Evolutionary conservation across 306 rosid genomes (phyloP).

Genomic region (Malus asiatica): DNA sequence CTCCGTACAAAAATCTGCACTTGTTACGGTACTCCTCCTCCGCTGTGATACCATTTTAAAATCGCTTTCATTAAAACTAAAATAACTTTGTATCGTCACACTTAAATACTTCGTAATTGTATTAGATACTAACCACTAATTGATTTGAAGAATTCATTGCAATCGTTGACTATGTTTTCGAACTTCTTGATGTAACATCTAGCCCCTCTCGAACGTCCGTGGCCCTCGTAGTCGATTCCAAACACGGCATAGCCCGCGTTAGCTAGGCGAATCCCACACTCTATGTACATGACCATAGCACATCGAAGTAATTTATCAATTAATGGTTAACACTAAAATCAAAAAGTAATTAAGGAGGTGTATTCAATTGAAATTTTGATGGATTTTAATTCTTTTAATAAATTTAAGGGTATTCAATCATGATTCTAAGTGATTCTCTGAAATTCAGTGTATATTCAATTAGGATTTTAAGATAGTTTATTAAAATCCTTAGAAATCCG

Average conservation of each 20-base stretch:
- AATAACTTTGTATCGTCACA: background rate
- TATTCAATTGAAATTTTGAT: too few species aligned
- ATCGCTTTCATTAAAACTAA: background rate
- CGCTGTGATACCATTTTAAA: constrained; percentile 20
- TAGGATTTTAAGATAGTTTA: too few species aligned
- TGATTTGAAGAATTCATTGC: constrained; percentile 49
- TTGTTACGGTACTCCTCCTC: constrained; percentile 43
- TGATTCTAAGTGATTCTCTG: too few species aligned
- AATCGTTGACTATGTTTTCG: constrained; percentile 55
- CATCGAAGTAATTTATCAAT: background rate
- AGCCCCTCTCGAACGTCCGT: constrained; percentile 68
- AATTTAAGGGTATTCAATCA: too few species aligned
- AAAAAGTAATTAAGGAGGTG: too few species aligned
- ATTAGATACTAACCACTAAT: constrained; percentile 38
- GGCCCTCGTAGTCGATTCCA: constrained; percentile 80
- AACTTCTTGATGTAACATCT: constrained; percentile 74
- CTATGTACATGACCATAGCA: constrained; percentile 17
- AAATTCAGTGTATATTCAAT: too few species aligned
- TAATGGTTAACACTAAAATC: background rate
- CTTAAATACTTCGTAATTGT: background rate
- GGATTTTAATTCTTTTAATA: too few species aligned
- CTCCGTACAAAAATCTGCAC: constrained; percentile 73
- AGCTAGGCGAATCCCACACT: constrained; percentile 53
- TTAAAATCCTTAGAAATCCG: too few species aligned
- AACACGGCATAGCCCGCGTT: constrained; percentile 64